A percentile compares a stretch with the other conserved stretches of the same genome.
These are phyloP conservation scores for Aspergillus neoniger DNA, from an alignment of 2,329 filamentous ascomycete species.

Conservation along the genomic window DNA sequence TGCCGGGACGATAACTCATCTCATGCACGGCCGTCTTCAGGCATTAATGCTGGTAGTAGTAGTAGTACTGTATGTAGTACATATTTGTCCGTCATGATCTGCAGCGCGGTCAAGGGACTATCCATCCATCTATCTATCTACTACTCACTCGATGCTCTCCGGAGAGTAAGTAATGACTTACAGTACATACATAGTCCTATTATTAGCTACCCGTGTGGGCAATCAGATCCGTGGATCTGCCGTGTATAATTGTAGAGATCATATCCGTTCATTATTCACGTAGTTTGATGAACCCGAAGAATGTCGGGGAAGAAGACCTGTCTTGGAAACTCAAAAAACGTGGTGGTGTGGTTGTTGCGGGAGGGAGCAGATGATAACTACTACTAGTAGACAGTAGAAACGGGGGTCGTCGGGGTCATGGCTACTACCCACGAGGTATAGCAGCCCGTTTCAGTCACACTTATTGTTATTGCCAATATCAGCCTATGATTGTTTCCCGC, in stretches of 20 bases:
- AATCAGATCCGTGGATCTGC: not conserved
- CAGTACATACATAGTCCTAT: not conserved
- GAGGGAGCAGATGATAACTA: not conserved
- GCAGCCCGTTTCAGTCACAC: not conserved
- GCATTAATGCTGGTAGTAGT: not conserved
- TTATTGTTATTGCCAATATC: not conserved
- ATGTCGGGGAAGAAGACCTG: not conserved
- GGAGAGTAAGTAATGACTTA: not conserved
- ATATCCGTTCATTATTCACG: not conserved
- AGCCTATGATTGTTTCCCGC: too few species aligned
- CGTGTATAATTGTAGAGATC: not conserved
- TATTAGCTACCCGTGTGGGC: not conserved
- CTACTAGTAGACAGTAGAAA: not conserved
- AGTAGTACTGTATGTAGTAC: not conserved
- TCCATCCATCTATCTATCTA: too few species aligned
- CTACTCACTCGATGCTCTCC: not conserved
- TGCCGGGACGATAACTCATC: not conserved
- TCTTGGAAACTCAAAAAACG: not conserved
- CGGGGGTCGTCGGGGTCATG: not conserved
- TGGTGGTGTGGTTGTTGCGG: not conserved
- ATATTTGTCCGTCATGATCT: constrained; percentile 1
- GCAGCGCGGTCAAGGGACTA: not conserved
- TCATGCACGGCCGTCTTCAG: not conserved
- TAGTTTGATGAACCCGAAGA: not conserved
- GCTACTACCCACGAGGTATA: not conserved